These are phyloP conservation scores for Inosperma sp. DNA, from an alignment of 768 basidiomycete species.

Conservation along the genomic window DNA sequence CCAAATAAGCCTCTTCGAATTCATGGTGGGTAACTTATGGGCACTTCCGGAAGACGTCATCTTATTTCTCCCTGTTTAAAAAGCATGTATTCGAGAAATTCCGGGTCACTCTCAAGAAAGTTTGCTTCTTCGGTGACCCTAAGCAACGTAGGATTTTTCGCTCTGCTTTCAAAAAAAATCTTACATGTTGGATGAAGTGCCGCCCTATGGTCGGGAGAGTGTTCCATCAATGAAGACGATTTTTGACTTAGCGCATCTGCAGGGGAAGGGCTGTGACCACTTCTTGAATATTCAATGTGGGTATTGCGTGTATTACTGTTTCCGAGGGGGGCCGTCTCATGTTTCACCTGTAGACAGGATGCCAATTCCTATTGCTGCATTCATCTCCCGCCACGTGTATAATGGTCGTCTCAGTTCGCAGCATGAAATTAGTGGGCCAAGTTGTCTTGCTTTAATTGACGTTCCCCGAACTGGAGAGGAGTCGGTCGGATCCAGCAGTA, in stretches of 20 bases:
- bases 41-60: too few species aligned
- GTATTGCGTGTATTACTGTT: not conserved
- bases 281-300: constrained; percentile 30
- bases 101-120: constrained; percentile 32
- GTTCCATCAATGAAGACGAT: constrained; percentile 39
- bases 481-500: constrained; percentile 40
- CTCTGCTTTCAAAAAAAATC: not conserved
- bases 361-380: constrained; percentile 43
- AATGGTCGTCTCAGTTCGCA: constrained; percentile 33
- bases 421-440: constrained; percentile 30
- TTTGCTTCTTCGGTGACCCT: constrained; percentile 53
- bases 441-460: constrained; percentile 44
- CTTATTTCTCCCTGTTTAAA: not conserved
- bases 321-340: not conserved
- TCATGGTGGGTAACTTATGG: constrained; percentile 34
- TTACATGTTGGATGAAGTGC: constrained; percentile 32
- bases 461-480: constrained; percentile 34
- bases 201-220: constrained; percentile 45
- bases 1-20: constrained; percentile 45
- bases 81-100: constrained; percentile 45
- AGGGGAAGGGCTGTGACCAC: constrained; percentile 39
- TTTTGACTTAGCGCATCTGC: constrained; percentile 41
- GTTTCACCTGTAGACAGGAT: constrained; percentile 41
- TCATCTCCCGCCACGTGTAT: constrained; percentile 47
- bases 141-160: constrained; percentile 39